Percentiles rank a stretch among this genome's conserved stretches.
Evolutionary conservation across 192 early-diverging fungal species (phyloP).

Genomic region (Backusella luteola): DNA sequence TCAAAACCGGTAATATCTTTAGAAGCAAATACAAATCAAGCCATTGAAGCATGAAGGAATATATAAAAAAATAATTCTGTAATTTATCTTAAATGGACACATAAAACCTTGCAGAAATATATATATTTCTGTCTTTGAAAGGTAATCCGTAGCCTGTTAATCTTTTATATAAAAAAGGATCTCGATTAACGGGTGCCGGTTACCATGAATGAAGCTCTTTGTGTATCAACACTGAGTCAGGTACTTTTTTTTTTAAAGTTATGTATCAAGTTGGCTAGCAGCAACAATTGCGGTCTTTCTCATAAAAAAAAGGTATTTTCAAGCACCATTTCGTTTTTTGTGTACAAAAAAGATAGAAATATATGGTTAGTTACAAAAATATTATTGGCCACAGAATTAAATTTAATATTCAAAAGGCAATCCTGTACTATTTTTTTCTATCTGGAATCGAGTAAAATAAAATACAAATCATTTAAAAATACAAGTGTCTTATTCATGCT

Average conservation of each 20-base stretch:
- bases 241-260: background rate
- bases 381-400: background rate
- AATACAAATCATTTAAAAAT: background rate
- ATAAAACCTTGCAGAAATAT: background rate
- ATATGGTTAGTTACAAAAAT: background rate
- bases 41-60: background rate
- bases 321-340: background rate
- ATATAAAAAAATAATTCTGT: background rate
- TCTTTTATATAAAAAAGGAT: background rate
- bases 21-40: background rate
- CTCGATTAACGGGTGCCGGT: background rate
- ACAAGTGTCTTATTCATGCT: background rate
- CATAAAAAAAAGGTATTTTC: background rate
- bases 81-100: background rate
- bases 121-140: constrained; percentile 1
- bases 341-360: background rate
- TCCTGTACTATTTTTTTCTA: background rate
- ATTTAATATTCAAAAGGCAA: background rate
- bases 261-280: background rate
- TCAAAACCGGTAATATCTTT: background rate
- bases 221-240: background rate
- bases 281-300: background rate
- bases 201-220: background rate
- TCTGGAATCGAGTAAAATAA: background rate
- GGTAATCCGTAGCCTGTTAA: background rate